Evolutionary conservation across 441 rosid genomes (phyloP).

Genomic region (Biscutella laevigata): DNA sequence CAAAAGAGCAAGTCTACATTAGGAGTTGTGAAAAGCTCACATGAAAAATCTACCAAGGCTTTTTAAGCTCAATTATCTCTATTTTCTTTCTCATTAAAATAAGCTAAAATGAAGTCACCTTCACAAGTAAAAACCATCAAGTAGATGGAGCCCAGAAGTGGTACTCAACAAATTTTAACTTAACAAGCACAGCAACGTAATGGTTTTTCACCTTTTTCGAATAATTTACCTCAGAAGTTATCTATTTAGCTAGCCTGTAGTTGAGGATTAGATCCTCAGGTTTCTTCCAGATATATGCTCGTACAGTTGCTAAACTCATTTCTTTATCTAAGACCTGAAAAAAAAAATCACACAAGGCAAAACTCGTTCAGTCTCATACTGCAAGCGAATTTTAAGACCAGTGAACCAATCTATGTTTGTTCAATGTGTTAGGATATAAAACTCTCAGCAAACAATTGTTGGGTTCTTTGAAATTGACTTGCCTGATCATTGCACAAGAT

Average conservation of each 20-base stretch:
- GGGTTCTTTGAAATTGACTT: conserved; percentile 24
- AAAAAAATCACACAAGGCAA: conserved; percentile 11
- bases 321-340: conserved; percentile 93
- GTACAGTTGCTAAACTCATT: conserved; percentile 98
- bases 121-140: conserved; percentile 7
- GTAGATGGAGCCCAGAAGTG: conserved; percentile 13
- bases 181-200: conserved; percentile 19
- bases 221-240: conserved; percentile 30
- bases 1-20: conserved; percentile 18
- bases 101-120: conserved; percentile 17
- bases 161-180: conserved; percentile 14
- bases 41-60: conserved; percentile 16
- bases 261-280: conserved; percentile 90
- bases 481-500: conserved; percentile 98
- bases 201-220: conserved; percentile 10
- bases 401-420: too few species aligned
- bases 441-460: not conserved
- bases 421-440: too few species aligned
- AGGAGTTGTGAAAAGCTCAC: conserved; percentile 12
- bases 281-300: conserved; percentile 95
- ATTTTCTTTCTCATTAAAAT: conserved; percentile 11
- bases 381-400: not conserved
- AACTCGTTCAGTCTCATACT: conserved; percentile 9
- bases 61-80: conserved; percentile 10
- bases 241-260: conserved; percentile 72